Percentiles rank a stretch among this genome's conserved stretches.
phyloP scores from a whole-genome alignment of 257 asterid genomes.

The Solanum pinnatisectum region DNA sequence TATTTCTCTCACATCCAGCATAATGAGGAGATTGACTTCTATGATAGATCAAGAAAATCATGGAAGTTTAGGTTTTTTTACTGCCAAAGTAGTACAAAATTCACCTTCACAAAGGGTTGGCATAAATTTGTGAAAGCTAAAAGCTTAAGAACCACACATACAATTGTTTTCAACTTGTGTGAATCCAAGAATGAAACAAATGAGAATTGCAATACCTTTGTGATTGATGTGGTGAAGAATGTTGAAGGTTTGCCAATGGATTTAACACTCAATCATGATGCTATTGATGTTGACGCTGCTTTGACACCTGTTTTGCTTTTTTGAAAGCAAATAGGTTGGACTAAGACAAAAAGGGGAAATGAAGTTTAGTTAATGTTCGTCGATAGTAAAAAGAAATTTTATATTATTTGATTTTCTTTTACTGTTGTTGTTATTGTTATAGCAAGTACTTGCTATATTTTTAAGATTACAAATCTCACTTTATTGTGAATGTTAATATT shows the following conservation, averaged over 20 bases:
- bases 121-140: background rate
- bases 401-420: background rate
- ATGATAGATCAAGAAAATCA: constrained; percentile 10
- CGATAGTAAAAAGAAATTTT: background rate
- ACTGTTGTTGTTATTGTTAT: background rate
- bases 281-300: background rate
- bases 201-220: constrained; percentile 12
- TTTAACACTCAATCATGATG: background rate
- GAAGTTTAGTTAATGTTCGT: background rate
- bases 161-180: constrained; percentile 34
- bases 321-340: background rate
- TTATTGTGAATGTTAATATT: too few relatives aligned
- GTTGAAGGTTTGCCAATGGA: background rate
- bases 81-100: too few relatives aligned
- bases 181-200: constrained; percentile 15
- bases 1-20: constrained; percentile 17
- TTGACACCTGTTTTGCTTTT: background rate
- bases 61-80: too few relatives aligned
- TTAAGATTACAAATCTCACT: background rate
- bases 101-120: too few relatives aligned
- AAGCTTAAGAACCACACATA: constrained; percentile 35
- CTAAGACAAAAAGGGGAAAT: background rate
- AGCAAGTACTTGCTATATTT: background rate
- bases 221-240: constrained; percentile 30
- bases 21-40: constrained; percentile 39